These are phyloP conservation scores for Rubia tinctorum DNA, from an alignment of 305 asterid species.

Conservation along the genomic window DNA sequence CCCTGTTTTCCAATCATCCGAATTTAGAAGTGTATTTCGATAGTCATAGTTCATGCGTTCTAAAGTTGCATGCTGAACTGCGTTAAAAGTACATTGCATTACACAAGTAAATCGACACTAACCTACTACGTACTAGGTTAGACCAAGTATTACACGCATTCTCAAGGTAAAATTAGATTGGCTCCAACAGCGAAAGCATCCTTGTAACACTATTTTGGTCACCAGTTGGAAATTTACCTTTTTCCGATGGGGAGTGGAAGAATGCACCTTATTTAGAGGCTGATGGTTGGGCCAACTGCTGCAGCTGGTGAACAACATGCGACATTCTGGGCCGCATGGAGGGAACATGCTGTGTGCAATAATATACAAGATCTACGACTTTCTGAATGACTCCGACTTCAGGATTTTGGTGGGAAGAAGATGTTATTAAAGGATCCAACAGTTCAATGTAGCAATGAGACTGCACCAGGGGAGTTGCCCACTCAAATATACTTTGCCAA, in stretches of 20 bases:
- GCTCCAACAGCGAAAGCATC: neutral
- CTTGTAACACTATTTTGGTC: neutral
- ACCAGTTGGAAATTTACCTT: neutral
- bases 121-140: neutral
- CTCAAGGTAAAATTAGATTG: neutral
- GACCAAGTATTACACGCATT: neutral
- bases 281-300: conserved; percentile 71
- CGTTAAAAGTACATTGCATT: neutral
- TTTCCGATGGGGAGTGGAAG: neutral
- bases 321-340: conserved; percentile 99
- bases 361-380: conserved; percentile 92
- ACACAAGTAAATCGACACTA: neutral
- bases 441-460: conserved; percentile 78
- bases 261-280: conserved; percentile 34
- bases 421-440: conserved; percentile 76
- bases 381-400: conserved; percentile 80
- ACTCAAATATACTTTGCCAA: conserved; percentile 96
- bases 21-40: neutral
- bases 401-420: conserved; percentile 71
- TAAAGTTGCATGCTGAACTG: neutral
- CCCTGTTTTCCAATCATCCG: neutral
- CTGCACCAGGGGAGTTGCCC: conserved; percentile 98
- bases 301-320: conserved; percentile 94
- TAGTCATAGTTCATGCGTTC: neutral
- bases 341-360: conserved; percentile 96